Conservation (phyloP, 179 eudicot genomes). For the Beta macrorhiza region DNA sequence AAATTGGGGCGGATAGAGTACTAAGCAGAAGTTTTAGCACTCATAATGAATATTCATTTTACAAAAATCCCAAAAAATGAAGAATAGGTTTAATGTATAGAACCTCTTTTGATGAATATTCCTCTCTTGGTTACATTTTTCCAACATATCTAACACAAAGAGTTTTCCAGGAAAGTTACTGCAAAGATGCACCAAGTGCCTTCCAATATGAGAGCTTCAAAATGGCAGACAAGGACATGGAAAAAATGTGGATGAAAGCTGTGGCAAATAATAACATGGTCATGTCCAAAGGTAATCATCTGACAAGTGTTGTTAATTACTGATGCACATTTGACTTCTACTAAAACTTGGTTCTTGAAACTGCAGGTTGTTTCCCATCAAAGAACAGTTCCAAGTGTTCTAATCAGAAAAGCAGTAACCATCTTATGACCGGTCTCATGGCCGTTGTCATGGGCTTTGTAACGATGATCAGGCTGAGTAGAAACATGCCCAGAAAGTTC, state of each 20-base stretch:
- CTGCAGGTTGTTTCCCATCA: constrained; percentile 37
- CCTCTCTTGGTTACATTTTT: background rate
- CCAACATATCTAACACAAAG: background rate
- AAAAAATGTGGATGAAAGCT: constrained; percentile 37
- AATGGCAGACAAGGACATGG: constrained; percentile 45
- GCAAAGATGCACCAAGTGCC: constrained; percentile 31
- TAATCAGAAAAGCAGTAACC: constrained; percentile 47
- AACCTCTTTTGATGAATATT: background rate
- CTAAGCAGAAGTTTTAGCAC: background rate
- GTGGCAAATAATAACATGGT: constrained; percentile 31
- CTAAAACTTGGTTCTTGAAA: background rate
- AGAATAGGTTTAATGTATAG: background rate
- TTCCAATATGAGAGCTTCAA: constrained; percentile 30
- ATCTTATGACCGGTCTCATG: constrained; percentile 67
- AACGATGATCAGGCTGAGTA: constrained; percentile 73
- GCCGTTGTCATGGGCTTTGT: constrained; percentile 79
- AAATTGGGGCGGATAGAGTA: background rate
- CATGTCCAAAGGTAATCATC: constrained; percentile 45
- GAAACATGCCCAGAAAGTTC: constrained; percentile 77
- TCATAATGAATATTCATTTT: background rate
- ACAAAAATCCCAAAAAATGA: background rate
- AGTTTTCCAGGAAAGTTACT: constrained; percentile 34
- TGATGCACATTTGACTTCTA: background rate
- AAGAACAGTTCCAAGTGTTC: constrained; percentile 38
- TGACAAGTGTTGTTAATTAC: background rate